phyloP scores from a whole-genome alignment of 371 early-diverging fungal genomes.

The Saksenaea oblongispora region DNA sequence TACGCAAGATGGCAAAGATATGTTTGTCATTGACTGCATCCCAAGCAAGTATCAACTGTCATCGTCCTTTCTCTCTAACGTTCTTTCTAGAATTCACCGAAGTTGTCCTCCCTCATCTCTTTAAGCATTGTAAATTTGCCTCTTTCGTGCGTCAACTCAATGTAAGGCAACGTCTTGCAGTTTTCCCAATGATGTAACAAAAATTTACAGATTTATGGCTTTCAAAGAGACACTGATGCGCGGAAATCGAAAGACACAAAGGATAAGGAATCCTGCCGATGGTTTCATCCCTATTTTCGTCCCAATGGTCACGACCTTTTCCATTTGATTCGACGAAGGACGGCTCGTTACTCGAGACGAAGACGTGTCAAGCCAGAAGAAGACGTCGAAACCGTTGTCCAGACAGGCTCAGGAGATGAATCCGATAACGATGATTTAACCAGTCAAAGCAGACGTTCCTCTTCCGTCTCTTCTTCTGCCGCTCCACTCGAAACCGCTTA shows the following conservation, averaged over 20 bases:
- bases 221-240: constrained; percentile 58
- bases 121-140: constrained; percentile 59
- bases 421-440: constrained; percentile 29
- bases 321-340: constrained; percentile 50
- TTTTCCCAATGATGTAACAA: neutral
- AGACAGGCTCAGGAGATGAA: constrained; percentile 37
- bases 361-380: constrained; percentile 25
- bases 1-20: constrained; percentile 43
- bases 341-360: constrained; percentile 39
- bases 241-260: constrained; percentile 55
- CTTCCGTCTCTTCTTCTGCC: constrained; percentile 18
- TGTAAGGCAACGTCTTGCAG: constrained; percentile 22
- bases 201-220: constrained; percentile 49
- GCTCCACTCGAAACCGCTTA: constrained; percentile 7
- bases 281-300: constrained; percentile 52
- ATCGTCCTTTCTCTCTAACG: neutral
- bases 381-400: constrained; percentile 43
- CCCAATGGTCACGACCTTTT: constrained; percentile 51
- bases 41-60: constrained; percentile 32
- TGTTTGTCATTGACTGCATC: constrained; percentile 54
- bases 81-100: constrained; percentile 46
- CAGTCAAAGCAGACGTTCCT: constrained; percentile 14
- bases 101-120: constrained; percentile 48
- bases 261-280: constrained; percentile 53
- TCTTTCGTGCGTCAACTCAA: constrained; percentile 60